Base-by-base conservation (phyloP, 352 stramenopile genomes). In the Globisporangium megalacanthum region DNA sequence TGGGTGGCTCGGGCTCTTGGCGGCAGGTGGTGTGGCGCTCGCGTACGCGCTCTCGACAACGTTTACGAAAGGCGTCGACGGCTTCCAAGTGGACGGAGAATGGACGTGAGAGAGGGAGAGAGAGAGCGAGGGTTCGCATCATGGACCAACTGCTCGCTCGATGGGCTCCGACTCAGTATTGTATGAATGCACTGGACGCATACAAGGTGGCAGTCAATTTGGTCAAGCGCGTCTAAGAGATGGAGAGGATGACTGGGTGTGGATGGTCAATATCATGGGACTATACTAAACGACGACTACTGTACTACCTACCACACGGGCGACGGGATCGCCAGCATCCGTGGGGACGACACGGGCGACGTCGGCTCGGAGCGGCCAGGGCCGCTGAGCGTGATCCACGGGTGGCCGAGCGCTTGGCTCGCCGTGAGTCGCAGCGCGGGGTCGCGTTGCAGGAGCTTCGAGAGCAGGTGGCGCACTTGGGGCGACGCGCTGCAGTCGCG, bases 381-480 rank as follows among this genome's bases (percentile, higher is more conserved):
- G 10, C 60, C 37, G 19, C 59, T 65, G 10, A 72, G 59, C 19
- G 72, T 77, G 54, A 96, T 79, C 88, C 87, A 97, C 8, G 86
- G 77, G 58, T 97, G 91, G 6, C 69, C 61, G 8, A 97, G 70
- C 0, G 91, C 83, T 50, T 95, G 72, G 17, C 73, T 71, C 3
- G 88, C 88, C 5, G 86, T 95, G 31, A 95, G 68, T 15, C 91
- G 81, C 53, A 73, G 64, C 20, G 65, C 56, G 22, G 85, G 89
- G 52, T 96, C 75, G 49, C 73, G 73, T 17, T 86, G 76, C 49
- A 97, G 44, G n/a, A 97, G 64, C 25, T 65, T 62, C 20, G 44
- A 42, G 20, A 97, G 66, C 20, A 97, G 66, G 33, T 95, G 71
- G 55, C 88, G 90, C 45, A 73, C 55, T 29, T 85, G 55, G 14